These are phyloP conservation scores for Candida sp. DNA, from an alignment of 1,139 yeast species.

Conservation along the genomic window DNA sequence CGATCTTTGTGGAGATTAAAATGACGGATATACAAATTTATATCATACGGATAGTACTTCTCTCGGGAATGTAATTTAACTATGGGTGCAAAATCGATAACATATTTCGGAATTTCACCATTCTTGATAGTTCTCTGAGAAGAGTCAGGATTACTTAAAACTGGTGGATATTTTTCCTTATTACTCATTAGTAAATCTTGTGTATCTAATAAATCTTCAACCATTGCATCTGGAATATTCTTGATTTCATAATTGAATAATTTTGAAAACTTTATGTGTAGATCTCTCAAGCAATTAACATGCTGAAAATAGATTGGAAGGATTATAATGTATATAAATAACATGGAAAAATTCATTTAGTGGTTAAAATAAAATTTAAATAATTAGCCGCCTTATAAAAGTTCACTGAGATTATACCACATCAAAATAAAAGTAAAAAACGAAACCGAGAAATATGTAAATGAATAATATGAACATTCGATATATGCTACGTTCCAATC, in stretches of 20 bases:
- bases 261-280: neutral
- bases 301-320: neutral
- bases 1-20: constrained; percentile 47
- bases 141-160: constrained; percentile 22
- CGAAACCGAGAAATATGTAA: too few species aligned
- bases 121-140: constrained; percentile 29
- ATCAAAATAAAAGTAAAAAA: too few species aligned
- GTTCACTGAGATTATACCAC: too few species aligned
- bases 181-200: neutral
- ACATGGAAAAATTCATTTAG: too few species aligned
- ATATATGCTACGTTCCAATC: too few species aligned
- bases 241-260: neutral
- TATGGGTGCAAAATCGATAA: constrained; percentile 67
- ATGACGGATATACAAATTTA: constrained; percentile 60
- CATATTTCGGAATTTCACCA: constrained; percentile 69
- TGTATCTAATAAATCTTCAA: neutral
- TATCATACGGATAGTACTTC: constrained; percentile 75
- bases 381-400: too few species aligned
- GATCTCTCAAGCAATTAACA: neutral
- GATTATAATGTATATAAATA: too few species aligned
- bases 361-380: too few species aligned
- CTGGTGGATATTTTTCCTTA: constrained; percentile 28
- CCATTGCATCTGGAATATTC: neutral
- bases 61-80: constrained; percentile 88
- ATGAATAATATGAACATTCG: too few species aligned